Evolutionary conservation across 2,329 filamentous ascomycete species (phyloP).

Genomic region (Zymoseptoria pseudotritici): DNA sequence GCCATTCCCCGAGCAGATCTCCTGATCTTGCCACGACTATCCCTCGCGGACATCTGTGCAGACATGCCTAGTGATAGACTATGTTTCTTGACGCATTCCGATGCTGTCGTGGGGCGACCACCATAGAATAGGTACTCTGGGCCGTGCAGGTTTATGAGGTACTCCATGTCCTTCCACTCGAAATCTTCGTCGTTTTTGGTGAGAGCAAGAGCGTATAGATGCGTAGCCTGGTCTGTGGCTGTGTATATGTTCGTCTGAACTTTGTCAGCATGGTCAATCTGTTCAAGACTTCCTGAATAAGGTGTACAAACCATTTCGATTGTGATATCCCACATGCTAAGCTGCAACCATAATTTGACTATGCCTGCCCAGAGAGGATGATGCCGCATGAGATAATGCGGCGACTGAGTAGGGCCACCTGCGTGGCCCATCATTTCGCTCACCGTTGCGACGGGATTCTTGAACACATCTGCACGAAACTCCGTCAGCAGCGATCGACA

Average conservation of each 20-base stretch:
- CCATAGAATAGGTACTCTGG: constrained; percentile 1
- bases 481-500: not conserved
- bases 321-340: constrained; percentile 1
- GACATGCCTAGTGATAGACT: not conserved
- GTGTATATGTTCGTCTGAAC: not conserved
- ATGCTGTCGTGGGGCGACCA: not conserved
- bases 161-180: constrained; percentile 2
- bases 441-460: not conserved
- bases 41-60: not conserved
- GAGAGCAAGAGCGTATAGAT: not conserved
- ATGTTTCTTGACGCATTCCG: not conserved
- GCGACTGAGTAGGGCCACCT: not conserved
- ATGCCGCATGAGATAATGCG: not conserved
- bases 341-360: not conserved
- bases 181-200: not conserved
- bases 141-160: constrained; percentile 1
- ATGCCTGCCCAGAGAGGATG: constrained; percentile 2
- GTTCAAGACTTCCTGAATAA: not conserved
- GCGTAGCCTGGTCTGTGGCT: not conserved
- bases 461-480: not conserved
- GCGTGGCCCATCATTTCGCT: not conserved
- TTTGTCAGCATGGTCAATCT: not conserved
- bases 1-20: not conserved
- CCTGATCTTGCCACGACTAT: not conserved
- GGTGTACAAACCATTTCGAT: constrained; percentile 1